A percentile compares a stretch with the other conserved stretches of the same genome.
Conservation (phyloP, 352 stramenopile species). For the Hyaloperonospora brassicae region DNA sequence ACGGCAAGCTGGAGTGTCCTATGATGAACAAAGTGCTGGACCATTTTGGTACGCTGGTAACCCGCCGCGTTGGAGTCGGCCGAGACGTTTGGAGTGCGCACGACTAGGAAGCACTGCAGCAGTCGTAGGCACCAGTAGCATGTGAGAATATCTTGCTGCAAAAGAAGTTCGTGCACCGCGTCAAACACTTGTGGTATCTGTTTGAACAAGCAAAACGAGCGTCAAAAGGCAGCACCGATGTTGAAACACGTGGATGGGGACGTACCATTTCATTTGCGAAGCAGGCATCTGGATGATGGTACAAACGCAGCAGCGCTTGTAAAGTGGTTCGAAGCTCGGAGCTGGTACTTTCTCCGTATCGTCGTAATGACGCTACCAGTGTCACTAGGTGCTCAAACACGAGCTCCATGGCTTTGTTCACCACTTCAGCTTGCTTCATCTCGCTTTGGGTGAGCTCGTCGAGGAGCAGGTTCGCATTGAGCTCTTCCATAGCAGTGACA, state of each 20-base stretch:
- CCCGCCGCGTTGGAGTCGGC: constrained; percentile 20
- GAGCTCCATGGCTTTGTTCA: constrained; percentile 41
- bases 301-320: constrained; percentile 46
- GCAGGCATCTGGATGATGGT: constrained; percentile 33
- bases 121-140: constrained; percentile 65
- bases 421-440: constrained; percentile 24
- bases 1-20: constrained; percentile 38
- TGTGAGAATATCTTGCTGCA: constrained; percentile 48
- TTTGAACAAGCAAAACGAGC: neutral
- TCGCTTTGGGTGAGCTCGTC: constrained; percentile 28
- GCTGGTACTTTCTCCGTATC: constrained; percentile 28
- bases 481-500: constrained; percentile 40
- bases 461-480: constrained; percentile 46
- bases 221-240: constrained; percentile 5
- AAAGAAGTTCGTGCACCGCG: constrained; percentile 45
- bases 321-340: constrained; percentile 38
- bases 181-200: constrained; percentile 47
- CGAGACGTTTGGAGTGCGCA: constrained; percentile 21
- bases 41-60: constrained; percentile 41
- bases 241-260: neutral
- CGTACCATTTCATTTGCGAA: constrained; percentile 35
- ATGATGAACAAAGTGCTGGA: constrained; percentile 52
- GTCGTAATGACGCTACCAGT: constrained; percentile 30
- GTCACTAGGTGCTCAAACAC: constrained; percentile 38
- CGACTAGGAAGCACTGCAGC: constrained; percentile 53